Conservation (phyloP, 176 grass and related monocot genomes). For the Cenchrus americanus region DNA sequence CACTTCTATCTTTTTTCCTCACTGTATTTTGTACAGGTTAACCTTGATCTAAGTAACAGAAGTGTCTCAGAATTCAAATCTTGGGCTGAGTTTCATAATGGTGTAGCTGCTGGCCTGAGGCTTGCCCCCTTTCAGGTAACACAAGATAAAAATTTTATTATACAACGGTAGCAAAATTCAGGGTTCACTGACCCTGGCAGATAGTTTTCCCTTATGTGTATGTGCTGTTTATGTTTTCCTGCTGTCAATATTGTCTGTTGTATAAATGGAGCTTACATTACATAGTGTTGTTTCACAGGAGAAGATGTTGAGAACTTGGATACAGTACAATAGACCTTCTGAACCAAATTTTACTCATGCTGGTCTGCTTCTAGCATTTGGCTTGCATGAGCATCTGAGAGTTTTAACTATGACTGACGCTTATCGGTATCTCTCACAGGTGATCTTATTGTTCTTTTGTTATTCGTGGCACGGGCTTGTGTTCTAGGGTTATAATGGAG, state of each 20-base stretch:
- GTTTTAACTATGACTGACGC: conserved; percentile 83
- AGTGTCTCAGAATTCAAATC: conserved; percentile 85
- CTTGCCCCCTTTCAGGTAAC: conserved; percentile 93
- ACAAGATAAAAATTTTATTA: background rate
- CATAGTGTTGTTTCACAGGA: conserved; percentile 60
- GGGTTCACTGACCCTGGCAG: conserved; percentile 5
- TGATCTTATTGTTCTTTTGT: conserved; percentile 40
- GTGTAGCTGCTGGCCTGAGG: conserved; percentile 92
- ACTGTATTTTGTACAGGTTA: conserved; percentile 68
- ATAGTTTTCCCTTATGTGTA: conserved; percentile 1
- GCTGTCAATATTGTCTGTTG: background rate
- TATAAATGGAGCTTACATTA: conserved; percentile 25
- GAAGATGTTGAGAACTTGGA: conserved; percentile 97
- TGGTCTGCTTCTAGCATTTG: conserved; percentile 92
- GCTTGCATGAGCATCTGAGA: conserved; percentile 85
- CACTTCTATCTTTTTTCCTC: conserved; percentile 36
- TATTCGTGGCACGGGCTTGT: background rate
- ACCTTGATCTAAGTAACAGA: conserved; percentile 84
- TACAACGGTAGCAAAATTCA: conserved; percentile 14
- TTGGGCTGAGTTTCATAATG: conserved; percentile 98
- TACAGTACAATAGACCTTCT: conserved; percentile 91
- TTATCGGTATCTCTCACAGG: conserved; percentile 91
- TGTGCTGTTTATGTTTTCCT: conserved; percentile 45
- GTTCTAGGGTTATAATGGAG: background rate
- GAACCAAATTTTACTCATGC: conserved; percentile 95